Conservation (phyloP, 177 flowering plant genomes). For the Vitis hybrid region DNA sequence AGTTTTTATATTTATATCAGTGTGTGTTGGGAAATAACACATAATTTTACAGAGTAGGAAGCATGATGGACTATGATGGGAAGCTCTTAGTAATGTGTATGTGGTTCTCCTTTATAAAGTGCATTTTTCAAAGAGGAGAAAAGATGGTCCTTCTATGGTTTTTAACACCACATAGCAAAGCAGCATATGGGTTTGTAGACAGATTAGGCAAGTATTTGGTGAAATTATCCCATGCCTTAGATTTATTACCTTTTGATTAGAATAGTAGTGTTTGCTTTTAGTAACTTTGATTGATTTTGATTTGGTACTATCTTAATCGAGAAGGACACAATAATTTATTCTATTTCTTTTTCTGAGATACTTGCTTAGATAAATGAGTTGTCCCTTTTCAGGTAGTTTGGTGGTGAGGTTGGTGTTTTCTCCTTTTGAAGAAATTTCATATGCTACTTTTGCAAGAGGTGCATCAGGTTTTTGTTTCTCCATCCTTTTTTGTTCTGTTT, state of each 20-base stretch:
- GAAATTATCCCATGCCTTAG: background rate
- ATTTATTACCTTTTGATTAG: background rate
- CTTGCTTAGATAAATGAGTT: conserved; percentile 1
- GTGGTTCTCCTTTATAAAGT: conserved; percentile 52
- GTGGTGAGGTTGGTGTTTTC: conserved; percentile 90
- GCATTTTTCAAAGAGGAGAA: conserved; percentile 96
- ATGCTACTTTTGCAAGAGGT: conserved; percentile 87
- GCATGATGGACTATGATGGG: conserved; percentile 43
- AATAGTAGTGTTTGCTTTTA: too few species aligned
- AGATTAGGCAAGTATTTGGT: conserved; percentile 61
- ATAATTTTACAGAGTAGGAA: conserved; percentile 31
- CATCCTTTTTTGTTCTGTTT: conserved; percentile 6
- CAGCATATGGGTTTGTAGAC: conserved; percentile 95
- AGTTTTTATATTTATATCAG: too few species aligned
- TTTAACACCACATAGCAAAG: conserved; percentile 90
- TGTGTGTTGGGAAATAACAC: too few species aligned
- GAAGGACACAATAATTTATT: too few species aligned
- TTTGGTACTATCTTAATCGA: too few species aligned
- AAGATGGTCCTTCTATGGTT: conserved; percentile 87
- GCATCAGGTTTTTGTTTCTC: conserved; percentile 74
- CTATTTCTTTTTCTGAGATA: background rate
- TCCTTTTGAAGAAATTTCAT: conserved; percentile 97
- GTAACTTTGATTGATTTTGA: background rate
- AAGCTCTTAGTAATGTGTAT: conserved; percentile 56
- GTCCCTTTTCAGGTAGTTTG: conserved; percentile 67